These are phyloP conservation scores for Umbelopsis ramanniana DNA, from an alignment of 192 early-diverging fungal species.

Conservation along the genomic window DNA sequence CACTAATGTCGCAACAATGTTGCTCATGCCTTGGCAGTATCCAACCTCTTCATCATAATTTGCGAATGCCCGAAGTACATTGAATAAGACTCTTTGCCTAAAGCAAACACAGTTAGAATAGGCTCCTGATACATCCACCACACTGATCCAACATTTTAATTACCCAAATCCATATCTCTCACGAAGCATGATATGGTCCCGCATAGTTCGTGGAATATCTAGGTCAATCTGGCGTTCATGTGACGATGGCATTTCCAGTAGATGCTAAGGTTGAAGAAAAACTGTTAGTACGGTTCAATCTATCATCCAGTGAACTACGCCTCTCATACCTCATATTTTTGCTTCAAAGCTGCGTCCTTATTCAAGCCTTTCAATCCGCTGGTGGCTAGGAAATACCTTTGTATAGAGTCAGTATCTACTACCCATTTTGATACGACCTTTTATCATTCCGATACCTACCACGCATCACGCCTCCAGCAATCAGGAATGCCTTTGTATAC, in stretches of 20 bases:
- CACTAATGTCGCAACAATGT: slow-evolving; percentile 75
- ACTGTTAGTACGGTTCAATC: not conserved
- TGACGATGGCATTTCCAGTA: slow-evolving; percentile 41
- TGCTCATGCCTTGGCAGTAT: slow-evolving; percentile 89
- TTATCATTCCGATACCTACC: slow-evolving; percentile 35
- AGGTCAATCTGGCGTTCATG: slow-evolving; percentile 64
- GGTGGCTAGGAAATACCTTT: slow-evolving; percentile 31
- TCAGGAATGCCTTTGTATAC: slow-evolving; percentile 64
- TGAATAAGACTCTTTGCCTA: slow-evolving; percentile 78
- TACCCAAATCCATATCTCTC: slow-evolving; percentile 64
- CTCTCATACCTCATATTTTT: not conserved
- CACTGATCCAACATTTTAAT: not conserved
- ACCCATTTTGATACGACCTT: not conserved
- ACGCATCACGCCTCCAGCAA: slow-evolving; percentile 59
- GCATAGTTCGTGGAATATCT: slow-evolving; percentile 61
- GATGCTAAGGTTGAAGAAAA: slow-evolving; percentile 23
- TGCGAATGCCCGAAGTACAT: slow-evolving; percentile 78
- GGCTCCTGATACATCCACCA: not conserved
- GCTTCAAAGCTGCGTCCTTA: not conserved
- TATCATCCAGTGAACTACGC: not conserved
- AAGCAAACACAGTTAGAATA: not conserved
- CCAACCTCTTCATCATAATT: slow-evolving; percentile 79
- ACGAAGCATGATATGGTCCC: slow-evolving; percentile 62
- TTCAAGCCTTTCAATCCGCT: not conserved
- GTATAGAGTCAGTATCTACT: not conserved